Evolutionary conservation across 1,284 basidiomycete species (phyloP).

Genomic region (Cutaneotrichosporon dermatis): DNA sequence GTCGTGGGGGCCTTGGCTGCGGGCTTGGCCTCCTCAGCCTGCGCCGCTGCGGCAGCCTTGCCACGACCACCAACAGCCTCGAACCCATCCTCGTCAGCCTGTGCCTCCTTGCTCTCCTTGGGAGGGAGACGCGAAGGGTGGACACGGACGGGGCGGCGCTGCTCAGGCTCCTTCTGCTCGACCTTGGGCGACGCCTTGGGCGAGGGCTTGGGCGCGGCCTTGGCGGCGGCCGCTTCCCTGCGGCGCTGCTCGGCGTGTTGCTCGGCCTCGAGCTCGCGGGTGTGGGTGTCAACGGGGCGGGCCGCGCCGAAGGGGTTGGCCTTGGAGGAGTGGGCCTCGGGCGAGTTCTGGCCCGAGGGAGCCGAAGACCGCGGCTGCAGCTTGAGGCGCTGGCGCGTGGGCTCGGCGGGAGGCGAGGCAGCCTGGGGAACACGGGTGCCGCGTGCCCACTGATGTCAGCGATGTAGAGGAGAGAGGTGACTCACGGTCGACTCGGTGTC

Average conservation of each 20-base stretch:
- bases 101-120: constrained; percentile 8
- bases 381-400: constrained; percentile 73
- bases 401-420: constrained; percentile 69
- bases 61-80: constrained; percentile 13
- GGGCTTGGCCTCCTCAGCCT: constrained; percentile 12
- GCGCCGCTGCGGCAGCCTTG: constrained; percentile 4
- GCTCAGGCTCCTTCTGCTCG: constrained; percentile 25
- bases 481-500: constrained; percentile 65
- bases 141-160: constrained; percentile 21
- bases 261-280: constrained; percentile 61
- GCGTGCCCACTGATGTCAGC: constrained; percentile 43
- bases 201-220: background rate
- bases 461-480: background rate
- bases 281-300: constrained; percentile 78
- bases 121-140: constrained; percentile 22
- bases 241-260: constrained; percentile 34
- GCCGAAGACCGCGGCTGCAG: constrained; percentile 64
- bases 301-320: constrained; percentile 80
- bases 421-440: constrained; percentile 55
- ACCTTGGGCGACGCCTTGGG: constrained; percentile 18
- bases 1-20: constrained; percentile 11
- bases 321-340: constrained; percentile 51
- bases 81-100: constrained; percentile 36
- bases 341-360: constrained; percentile 56
- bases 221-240: constrained; percentile 24